A percentile compares a stretch with the other conserved stretches of the same genome.
Conservation (phyloP, 148 eudicot species). For the Cornus suecica region DNA sequence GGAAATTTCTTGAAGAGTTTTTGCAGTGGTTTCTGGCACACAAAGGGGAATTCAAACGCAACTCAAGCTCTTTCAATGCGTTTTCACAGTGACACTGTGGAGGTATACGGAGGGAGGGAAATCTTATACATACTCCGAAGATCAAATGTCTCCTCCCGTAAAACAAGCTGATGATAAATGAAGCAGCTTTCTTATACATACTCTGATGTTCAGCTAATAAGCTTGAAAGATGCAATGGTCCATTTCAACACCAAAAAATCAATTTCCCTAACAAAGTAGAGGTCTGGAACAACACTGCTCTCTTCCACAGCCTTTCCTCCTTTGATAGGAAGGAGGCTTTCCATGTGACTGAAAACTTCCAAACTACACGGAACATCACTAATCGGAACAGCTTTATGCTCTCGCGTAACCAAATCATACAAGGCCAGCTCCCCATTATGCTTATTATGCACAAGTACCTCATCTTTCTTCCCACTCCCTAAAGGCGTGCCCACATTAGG, state of each 20-base stretch:
- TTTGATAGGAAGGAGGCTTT: neutral
- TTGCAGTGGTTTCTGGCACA: too few relatives aligned
- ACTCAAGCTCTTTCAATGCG: too few relatives aligned
- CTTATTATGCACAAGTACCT: neutral
- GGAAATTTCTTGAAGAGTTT: too few relatives aligned
- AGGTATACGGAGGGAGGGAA: too few relatives aligned
- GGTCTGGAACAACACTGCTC: neutral
- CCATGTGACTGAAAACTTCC: neutral
- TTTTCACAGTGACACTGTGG: too few relatives aligned
- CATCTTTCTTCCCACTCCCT: neutral
- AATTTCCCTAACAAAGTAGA: neutral
- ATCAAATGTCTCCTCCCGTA: too few relatives aligned
- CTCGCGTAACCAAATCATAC: neutral
- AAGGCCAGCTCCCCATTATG: neutral
- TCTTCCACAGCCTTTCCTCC: neutral
- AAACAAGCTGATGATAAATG: too few relatives aligned
- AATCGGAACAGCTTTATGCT: neutral
- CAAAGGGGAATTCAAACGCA: too few relatives aligned
- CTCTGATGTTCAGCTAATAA: too few relatives aligned
- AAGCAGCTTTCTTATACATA: too few relatives aligned
- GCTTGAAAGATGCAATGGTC: neutral
- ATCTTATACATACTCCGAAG: too few relatives aligned
- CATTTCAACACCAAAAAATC: neutral
- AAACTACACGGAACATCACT: neutral
- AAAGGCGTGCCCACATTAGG: neutral